phyloP scores from a whole-genome alignment of 495 filamentous ascomycete genomes.

The Aspergillus haitiensis region DNA sequence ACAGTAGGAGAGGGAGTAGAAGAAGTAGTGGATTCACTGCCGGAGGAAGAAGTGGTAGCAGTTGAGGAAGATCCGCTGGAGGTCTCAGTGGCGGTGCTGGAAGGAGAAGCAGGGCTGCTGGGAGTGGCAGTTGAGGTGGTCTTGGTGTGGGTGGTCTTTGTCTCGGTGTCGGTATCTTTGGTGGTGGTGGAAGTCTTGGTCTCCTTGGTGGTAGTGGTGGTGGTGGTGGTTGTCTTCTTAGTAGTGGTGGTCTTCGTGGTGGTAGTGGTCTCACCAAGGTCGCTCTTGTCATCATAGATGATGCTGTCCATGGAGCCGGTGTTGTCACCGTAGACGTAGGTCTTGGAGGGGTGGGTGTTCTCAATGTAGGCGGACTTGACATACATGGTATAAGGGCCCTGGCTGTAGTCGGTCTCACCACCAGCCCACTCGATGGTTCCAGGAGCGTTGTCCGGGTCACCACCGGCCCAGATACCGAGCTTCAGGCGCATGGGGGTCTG shows the following conservation, averaged over 20 bases:
- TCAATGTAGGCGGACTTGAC: conserved; percentile 50
- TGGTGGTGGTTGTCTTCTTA: conserved; percentile 12
- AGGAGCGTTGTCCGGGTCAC: conserved; percentile 64
- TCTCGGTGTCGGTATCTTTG: conserved; percentile 7
- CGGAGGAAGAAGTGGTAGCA: conserved; percentile 11
- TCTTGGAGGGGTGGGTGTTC: conserved; percentile 38
- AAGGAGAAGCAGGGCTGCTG: conserved; percentile 5
- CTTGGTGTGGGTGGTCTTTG: conserved; percentile 10
- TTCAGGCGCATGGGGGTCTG: conserved; percentile 87
- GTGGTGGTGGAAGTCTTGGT: conserved; percentile 10
- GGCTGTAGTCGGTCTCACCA: conserved; percentile 64
- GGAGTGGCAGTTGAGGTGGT: conserved; percentile 7
- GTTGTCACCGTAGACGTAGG: conserved; percentile 42
- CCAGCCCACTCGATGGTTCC: conserved; percentile 70
- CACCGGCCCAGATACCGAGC: conserved; percentile 81
- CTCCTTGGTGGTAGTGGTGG: conserved; percentile 15
- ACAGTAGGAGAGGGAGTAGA: conserved; percentile 22
- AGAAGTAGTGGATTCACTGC: conserved; percentile 17
- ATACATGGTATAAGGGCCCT: conserved; percentile 70
- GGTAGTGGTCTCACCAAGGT: conserved; percentile 13
- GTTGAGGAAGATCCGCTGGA: conserved; percentile 10
- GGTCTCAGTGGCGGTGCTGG: conserved; percentile 6
- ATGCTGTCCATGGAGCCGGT: conserved; percentile 40
- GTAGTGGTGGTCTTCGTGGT: conserved; percentile 13
- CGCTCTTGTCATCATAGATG: conserved; percentile 24